Conservation (phyloP, 2,329 filamentous ascomycete genomes). For the Aspergillus ustus region DNA sequence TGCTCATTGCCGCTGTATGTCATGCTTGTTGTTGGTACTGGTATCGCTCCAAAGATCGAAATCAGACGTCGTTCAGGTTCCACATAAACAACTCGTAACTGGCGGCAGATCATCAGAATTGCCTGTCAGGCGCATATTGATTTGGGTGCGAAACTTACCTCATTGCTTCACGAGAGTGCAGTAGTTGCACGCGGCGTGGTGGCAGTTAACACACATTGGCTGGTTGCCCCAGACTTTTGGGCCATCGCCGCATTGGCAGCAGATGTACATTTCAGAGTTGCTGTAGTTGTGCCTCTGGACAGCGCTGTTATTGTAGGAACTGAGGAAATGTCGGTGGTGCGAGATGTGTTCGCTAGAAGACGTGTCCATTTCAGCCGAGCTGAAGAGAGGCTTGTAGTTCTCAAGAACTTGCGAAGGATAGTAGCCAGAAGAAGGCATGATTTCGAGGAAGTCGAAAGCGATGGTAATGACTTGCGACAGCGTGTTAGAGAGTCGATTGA, state of each 20-base stretch:
- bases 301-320: background rate
- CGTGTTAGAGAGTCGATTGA: background rate
- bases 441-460: background rate
- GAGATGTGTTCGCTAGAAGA: background rate
- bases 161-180: constrained; percentile 38
- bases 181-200: constrained; percentile 34
- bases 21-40: background rate
- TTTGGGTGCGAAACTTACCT: background rate
- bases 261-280: constrained; percentile 39
- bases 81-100: background rate
- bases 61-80: constrained; percentile 4
- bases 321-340: background rate
- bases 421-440: background rate
- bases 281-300: constrained; percentile 13
- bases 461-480: background rate
- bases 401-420: background rate
- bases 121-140: background rate
- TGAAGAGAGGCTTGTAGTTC: constrained; percentile 3
- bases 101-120: background rate
- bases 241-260: constrained; percentile 45
- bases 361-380: constrained; percentile 1
- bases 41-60: background rate
- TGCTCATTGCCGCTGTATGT: constrained; percentile 1
- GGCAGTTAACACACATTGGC: constrained; percentile 38
- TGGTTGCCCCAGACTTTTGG: constrained; percentile 44